Conservation (phyloP, 1,284 basidiomycete species). For the Cystobasidiaceae sp. region DNA sequence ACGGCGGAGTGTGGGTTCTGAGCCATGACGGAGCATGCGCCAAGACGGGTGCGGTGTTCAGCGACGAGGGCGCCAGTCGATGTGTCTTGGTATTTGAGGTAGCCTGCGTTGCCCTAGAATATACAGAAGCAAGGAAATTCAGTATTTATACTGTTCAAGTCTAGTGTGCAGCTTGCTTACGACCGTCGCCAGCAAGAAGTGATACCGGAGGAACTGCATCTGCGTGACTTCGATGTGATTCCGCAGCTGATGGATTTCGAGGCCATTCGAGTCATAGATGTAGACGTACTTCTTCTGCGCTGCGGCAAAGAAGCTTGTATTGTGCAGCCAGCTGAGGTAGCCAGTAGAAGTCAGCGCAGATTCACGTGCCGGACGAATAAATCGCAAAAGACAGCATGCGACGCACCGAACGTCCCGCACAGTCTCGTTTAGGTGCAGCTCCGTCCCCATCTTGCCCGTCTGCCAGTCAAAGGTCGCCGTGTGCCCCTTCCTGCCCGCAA, state of each 20-base stretch:
- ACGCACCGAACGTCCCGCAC: conserved; percentile 77
- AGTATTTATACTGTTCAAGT: background rate
- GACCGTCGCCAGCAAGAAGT: conserved; percentile 84
- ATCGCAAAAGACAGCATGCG: background rate
- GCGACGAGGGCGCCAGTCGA: conserved; percentile 84
- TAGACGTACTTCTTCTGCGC: conserved; percentile 96
- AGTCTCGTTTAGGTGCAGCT: conserved; percentile 85
- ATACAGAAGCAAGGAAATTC: background rate
- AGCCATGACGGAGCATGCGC: conserved; percentile 76
- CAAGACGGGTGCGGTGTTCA: conserved; percentile 85
- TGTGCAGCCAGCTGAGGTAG: conserved; percentile 71
- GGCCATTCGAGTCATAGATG: conserved; percentile 90
- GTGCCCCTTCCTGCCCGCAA: conserved; percentile 77
- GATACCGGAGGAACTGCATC: conserved; percentile 90
- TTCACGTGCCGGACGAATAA: background rate
- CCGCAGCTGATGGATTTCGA: conserved; percentile 79
- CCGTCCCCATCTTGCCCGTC: conserved; percentile 75
- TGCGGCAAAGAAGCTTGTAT: conserved; percentile 86
- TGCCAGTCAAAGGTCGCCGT: conserved; percentile 96
- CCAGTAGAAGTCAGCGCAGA: background rate
- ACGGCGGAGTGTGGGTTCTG: conserved; percentile 91
- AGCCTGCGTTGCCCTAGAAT: conserved; percentile 72
- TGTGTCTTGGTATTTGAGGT: conserved; percentile 94
- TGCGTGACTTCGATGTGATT: conserved; percentile 81
- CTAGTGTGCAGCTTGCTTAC: conserved; percentile 51